These are phyloP conservation scores for Thalassiosira ordinaria DNA, from an alignment of 352 stramenopile species.

Conservation along the genomic window DNA sequence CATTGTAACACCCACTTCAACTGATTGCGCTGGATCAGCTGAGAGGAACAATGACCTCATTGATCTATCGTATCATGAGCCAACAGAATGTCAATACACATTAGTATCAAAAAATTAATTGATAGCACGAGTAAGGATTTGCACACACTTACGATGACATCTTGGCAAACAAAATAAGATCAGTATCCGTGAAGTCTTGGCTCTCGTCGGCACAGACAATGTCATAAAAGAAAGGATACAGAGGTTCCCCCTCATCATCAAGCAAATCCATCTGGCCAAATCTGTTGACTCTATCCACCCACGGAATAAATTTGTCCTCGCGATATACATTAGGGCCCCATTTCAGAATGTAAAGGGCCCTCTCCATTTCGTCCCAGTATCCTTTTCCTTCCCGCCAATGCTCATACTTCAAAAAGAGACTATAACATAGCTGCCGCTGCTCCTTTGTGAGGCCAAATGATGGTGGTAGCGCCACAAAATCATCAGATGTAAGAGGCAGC, in stretches of 20 bases:
- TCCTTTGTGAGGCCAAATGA: constrained; percentile 24
- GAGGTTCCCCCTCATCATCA: constrained; percentile 21
- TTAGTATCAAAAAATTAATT: too few relatives aligned
- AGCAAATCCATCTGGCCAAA: constrained; percentile 26
- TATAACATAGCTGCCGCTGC: constrained; percentile 29
- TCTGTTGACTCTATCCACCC: constrained; percentile 22
- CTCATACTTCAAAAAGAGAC: constrained; percentile 36
- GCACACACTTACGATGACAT: too few relatives aligned
- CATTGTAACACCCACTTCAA: constrained; percentile 41
- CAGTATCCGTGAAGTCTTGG: constrained; percentile 40
- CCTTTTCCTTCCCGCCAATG: constrained; percentile 1
- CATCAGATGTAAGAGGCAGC: constrained; percentile 12
- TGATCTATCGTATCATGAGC: too few relatives aligned
- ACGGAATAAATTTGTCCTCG: constrained; percentile 33
- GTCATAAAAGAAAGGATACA: constrained; percentile 44
- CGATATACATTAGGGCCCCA: constrained; percentile 22
- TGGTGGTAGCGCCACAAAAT: constrained; percentile 20
- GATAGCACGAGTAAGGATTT: too few relatives aligned
- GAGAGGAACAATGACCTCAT: too few relatives aligned
- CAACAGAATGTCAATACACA: too few relatives aligned
- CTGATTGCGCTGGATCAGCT: too few relatives aligned
- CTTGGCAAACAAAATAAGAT: constrained; percentile 28
- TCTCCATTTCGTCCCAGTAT: constrained; percentile 42
- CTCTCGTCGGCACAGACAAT: constrained; percentile 35
- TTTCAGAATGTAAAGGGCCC: constrained; percentile 28